phyloP scores from a whole-genome alignment of 2,329 filamentous ascomycete genomes.

The Fusarium secorum region DNA sequence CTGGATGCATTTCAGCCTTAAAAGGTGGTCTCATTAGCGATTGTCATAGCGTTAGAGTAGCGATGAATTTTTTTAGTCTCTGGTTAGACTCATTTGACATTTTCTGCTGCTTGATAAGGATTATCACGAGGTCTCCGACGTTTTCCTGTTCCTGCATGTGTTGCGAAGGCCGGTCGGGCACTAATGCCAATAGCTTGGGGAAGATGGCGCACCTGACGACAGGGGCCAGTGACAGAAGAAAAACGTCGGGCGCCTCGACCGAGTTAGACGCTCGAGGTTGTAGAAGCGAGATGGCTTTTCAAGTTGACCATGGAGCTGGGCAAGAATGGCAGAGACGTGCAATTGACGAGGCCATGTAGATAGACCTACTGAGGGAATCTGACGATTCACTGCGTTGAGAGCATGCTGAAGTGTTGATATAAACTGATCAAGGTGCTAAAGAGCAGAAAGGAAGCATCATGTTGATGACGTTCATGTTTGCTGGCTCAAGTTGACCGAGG shows the following conservation, averaged over 20 bases:
- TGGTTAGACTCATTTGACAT: background rate
- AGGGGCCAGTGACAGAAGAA: background rate
- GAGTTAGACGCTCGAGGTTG: background rate
- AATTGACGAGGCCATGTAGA: background rate
- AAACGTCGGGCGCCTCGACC: background rate
- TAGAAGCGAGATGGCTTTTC: background rate
- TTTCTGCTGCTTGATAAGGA: background rate
- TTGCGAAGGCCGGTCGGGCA: background rate
- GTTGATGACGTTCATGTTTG: background rate
- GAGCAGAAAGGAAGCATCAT: background rate
- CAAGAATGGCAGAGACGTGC: background rate
- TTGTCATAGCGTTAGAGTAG: background rate
- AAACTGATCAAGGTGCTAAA: no score
- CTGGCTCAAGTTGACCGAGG: background rate
- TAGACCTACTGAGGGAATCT: rapidly evolving
- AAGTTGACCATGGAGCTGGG: background rate
- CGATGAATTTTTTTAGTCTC: background rate
- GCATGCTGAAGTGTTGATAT: rapidly evolving
- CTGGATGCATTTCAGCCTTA: background rate
- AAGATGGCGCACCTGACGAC: background rate
- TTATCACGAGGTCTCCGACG: background rate
- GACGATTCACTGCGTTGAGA: no score
- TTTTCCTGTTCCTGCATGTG: background rate
- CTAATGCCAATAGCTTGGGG: background rate
- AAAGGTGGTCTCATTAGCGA: conserved; percentile 5